Evolutionary conservation across 2,329 filamentous ascomycete genomes (phyloP).

Genomic region (Alternaria sp.): DNA sequence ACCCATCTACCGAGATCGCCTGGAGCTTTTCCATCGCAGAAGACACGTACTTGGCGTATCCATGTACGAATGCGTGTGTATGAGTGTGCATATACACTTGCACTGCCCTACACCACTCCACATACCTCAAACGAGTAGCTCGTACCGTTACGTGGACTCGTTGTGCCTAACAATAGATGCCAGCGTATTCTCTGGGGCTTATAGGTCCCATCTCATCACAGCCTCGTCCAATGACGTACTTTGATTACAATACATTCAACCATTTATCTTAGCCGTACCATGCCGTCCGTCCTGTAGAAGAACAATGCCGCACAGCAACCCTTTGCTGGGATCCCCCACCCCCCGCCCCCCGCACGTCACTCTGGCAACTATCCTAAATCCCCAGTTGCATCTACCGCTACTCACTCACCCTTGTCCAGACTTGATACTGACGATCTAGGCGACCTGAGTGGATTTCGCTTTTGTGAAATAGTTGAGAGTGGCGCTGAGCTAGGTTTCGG

Average conservation of each 20-base stretch:
- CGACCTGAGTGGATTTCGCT: slow-evolving; percentile 7
- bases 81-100: background rate
- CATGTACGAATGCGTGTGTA: slow-evolving; percentile 2
- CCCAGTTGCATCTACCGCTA: slow-evolving; percentile 1
- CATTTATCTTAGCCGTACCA: background rate
- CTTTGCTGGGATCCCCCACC: slow-evolving; percentile 4
- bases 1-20: slow-evolving; percentile 1
- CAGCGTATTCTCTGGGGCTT: background rate
- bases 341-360: background rate
- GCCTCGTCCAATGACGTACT: background rate
- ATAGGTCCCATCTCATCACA: slow-evolving; percentile 1
- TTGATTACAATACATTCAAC: background rate
- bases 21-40: slow-evolving; percentile 3
- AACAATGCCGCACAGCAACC: slow-evolving; percentile 1
- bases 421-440: slow-evolving; percentile 21
- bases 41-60: slow-evolving; percentile 8
- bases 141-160: background rate
- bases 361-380: slow-evolving; percentile 13
- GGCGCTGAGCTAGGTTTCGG: slow-evolving; percentile 1
- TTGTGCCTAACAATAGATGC: background rate
- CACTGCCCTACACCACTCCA: slow-evolving; percentile 7
- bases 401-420: slow-evolving; percentile 19
- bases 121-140: slow-evolving; percentile 2
- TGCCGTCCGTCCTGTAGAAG: slow-evolving; percentile 3
- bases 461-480: slow-evolving; percentile 1